These are phyloP conservation scores for Crucihimalaya himalaica DNA, from an alignment of 345 rosid species.

Conservation along the genomic window DNA sequence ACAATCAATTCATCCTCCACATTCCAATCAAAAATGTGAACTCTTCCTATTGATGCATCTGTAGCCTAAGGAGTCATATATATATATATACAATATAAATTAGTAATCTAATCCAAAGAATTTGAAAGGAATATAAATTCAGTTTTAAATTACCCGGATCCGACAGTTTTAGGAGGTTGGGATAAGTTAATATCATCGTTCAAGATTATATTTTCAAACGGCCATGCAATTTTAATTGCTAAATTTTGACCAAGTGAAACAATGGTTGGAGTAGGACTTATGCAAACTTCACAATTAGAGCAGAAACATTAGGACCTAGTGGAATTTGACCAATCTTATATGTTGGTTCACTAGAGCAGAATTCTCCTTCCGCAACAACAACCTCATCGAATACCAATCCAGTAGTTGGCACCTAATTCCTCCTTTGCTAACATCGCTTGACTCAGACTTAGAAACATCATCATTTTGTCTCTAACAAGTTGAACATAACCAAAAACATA, in stretches of 20 bases:
- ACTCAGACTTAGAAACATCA: too few relatives aligned
- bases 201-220: not conserved
- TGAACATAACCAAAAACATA: too few relatives aligned
- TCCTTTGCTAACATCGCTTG: too few relatives aligned
- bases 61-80: not conserved
- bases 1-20: not conserved
- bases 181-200: not conserved
- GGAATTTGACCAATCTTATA: too few relatives aligned
- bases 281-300: not conserved
- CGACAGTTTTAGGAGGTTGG: not conserved
- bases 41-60: not conserved
- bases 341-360: too few relatives aligned
- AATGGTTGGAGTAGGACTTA: not conserved
- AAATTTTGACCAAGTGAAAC: not conserved
- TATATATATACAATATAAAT: not conserved
- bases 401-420: too few relatives aligned
- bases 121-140: accelerated
- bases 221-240: not conserved
- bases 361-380: too few relatives aligned
- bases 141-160: not conserved
- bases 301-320: too few relatives aligned
- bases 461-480: too few relatives aligned
- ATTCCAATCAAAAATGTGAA: not conserved
- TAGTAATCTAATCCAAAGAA: not conserved
- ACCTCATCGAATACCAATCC: too few relatives aligned